Evolutionary conservation across 2,329 filamentous ascomycete species (phyloP).

Genomic region (Myriosclerotinia duriaeana): DNA sequence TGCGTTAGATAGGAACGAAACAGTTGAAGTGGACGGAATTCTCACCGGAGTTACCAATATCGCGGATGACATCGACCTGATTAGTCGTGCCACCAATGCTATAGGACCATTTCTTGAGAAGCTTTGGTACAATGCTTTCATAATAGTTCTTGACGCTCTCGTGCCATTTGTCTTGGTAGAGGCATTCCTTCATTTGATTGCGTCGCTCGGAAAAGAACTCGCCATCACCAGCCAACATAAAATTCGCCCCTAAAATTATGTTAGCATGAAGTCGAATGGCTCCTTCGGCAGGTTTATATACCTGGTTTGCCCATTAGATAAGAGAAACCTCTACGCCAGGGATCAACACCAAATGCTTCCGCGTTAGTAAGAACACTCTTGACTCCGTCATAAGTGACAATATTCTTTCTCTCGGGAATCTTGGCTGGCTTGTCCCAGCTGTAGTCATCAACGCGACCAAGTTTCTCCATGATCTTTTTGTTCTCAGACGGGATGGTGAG

Average conservation of each 20-base stretch:
- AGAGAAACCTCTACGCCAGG: slow-evolving; percentile 22
- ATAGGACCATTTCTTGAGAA: slow-evolving; percentile 48
- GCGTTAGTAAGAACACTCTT: slow-evolving; percentile 37
- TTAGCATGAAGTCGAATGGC: not conserved
- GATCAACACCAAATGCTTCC: slow-evolving; percentile 39
- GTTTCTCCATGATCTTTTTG: slow-evolving; percentile 63
- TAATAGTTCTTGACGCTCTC: slow-evolving; percentile 66
- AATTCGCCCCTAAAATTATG: slow-evolving; percentile 43
- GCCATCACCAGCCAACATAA: slow-evolving; percentile 56
- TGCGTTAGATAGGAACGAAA: slow-evolving; percentile 50
- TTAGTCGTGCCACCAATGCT: slow-evolving; percentile 21
- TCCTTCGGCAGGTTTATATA: not conserved
- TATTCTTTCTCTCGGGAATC: slow-evolving; percentile 22
- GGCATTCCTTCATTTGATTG: slow-evolving; percentile 54
- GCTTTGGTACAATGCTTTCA: slow-evolving; percentile 50
- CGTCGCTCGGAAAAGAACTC: slow-evolving; percentile 51
- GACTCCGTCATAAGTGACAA: slow-evolving; percentile 29
- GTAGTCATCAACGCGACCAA: slow-evolving; percentile 44
- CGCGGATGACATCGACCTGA: slow-evolving; percentile 62
- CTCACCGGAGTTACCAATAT: slow-evolving; percentile 53
- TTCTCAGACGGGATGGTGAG: slow-evolving; percentile 70
- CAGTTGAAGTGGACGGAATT: slow-evolving; percentile 38
- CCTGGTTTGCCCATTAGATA: slow-evolving; percentile 27
- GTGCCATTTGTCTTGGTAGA: slow-evolving; percentile 62
- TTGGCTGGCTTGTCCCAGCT: slow-evolving; percentile 32